phyloP scores from a whole-genome alignment of 208 protist species.

The Phytomonas sp. region DNA sequence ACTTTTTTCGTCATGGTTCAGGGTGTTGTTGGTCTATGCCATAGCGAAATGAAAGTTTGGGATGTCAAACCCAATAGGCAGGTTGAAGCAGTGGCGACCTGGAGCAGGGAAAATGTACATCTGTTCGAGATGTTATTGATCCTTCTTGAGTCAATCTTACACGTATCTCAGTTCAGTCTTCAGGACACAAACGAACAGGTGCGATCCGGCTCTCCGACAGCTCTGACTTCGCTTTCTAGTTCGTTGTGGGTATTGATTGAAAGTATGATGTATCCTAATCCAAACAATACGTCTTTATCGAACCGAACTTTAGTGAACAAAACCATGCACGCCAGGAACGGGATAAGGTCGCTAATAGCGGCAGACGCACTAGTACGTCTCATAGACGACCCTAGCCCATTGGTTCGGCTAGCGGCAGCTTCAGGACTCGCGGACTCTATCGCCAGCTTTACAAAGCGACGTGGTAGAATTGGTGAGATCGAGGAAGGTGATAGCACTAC shows the following conservation, averaged over 20 bases:
- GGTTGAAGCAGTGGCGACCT: not conserved
- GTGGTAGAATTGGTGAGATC: not conserved
- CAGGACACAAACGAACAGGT: slow-evolving; percentile 41
- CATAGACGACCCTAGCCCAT: slow-evolving; percentile 43
- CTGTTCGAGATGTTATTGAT: slow-evolving; percentile 11
- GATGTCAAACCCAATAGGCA: not conserved
- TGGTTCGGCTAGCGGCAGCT: slow-evolving; percentile 56
- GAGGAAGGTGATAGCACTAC: not conserved
- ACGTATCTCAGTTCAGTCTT: slow-evolving; percentile 22
- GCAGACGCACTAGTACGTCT: slow-evolving; percentile 40
- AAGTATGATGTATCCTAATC: not conserved
- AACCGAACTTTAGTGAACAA: not conserved
- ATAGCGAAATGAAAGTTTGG: not conserved
- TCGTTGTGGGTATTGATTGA: slow-evolving; percentile 41
- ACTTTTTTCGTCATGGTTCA: slow-evolving; percentile 27
- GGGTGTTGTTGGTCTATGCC: slow-evolving; percentile 24
- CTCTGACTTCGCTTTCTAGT: slow-evolving; percentile 38
- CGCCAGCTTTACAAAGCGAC: slow-evolving; percentile 5
- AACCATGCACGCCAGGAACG: not conserved
- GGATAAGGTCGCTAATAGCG: not conserved
- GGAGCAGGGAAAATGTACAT: not conserved
- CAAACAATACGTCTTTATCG: not conserved
- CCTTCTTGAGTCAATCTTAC: slow-evolving; percentile 29
- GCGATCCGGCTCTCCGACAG: slow-evolving; percentile 37
- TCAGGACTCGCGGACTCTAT: slow-evolving; percentile 54